Evolutionary conservation across 2,329 filamentous ascomycete genomes (phyloP), one percentile per base, ranked within the genome.

Genomic region (Nigrograna mackinnonii): DNA sequence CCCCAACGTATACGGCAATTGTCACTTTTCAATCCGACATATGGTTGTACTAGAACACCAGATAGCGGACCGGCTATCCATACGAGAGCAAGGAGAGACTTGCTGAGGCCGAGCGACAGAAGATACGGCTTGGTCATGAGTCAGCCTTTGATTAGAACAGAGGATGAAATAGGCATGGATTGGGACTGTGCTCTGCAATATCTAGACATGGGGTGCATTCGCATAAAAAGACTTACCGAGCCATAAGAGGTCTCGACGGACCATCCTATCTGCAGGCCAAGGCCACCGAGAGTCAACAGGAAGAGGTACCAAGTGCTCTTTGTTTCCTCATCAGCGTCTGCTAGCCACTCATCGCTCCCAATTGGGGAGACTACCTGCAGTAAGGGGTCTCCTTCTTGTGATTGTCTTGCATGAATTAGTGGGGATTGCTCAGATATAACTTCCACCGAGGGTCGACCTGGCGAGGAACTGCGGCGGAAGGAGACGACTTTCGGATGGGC

Each of bases 161-260:
- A n/a, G n/a, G n/a, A n/a, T n/a, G n/a, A n/a, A n/a, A n/a, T n/a
- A n/a, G n/a, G n/a, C n/a, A n/a, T n/a, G n/a, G n/a, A n/a, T n/a
- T n/a, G n/a, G n/a, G n/a, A n/a, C n/a, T n/a, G n/a, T n/a, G n/a
- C n/a, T n/a, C n/a, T n/a, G n/a, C n/a, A n/a, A n/a, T n/a, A n/a
- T n/a, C n/a, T n/a, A n/a, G n/a, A n/a, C n/a, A n/a, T n/a, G n/a
- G n/a, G n/a, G n/a, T n/a, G n/a, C n/a, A n/a, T n/a, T n/a, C n/a
- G n/a, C n/a, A n/a, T 14, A 37, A 35, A 37, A 17, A 35, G 14
- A 70, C 77, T 60, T 66, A 81, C 79, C 39, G 92, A 96, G 56
- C 91, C 91, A 73, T 95, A 92, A 40, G 91, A 95, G 31, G 96
- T 78, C 69, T 97, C 92, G 31, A 96, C 91, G 1, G 91, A 91